Evolutionary conservation across 1,284 basidiomycete species (phyloP), one percentile per base, ranked within the genome.

Genomic region (Tilletiopsis washingtonensis): DNA sequence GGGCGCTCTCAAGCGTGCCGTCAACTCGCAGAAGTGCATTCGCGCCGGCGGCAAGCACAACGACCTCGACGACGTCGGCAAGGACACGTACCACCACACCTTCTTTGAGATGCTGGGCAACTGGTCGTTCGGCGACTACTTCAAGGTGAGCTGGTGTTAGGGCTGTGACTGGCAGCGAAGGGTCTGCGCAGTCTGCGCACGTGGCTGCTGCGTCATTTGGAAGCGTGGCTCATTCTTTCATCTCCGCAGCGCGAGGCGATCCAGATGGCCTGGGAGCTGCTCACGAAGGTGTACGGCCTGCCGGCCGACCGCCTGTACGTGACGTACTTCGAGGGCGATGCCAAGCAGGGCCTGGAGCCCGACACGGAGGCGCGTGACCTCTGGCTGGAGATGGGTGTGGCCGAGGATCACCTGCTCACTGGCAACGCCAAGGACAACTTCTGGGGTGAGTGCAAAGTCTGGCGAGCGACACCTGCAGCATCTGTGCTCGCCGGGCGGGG

Each of bases 31-130:
- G 75, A 98, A 90, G 76, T 98, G 94, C 75, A 98, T 98, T 62
- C 82, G 93, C 57, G 93, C 93, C 4, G 93, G 93, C 49, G 93
- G 93, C 67, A 98, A 98, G 76, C 93, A 98, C 76, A 98, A 98
- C 67, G 91, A 98, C 76, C 80, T 98, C 48, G 94, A 98, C 74
- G 93, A 98, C 74, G 93, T 98, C 51, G 93, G 93, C 43, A 94
- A 93, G 76, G 93, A 98, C 74, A 88, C 87, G 1, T 91, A 91
- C 73, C 89, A 80, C 69, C 79, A 96, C 75, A 98, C 94, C 3
- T 98, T 98, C 78, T 98, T 98, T 72, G 93, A 98, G 77, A 98
- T 98, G 93, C 77, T 98, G 57, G 93, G 93, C 40, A 98, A 98
- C 76, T 98, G 93, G 50, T 96, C 91, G 9, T 98, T 98, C 66